Conservation (phyloP, 2,329 filamentous ascomycete genomes). For the Talaromyces islandicus region DNA sequence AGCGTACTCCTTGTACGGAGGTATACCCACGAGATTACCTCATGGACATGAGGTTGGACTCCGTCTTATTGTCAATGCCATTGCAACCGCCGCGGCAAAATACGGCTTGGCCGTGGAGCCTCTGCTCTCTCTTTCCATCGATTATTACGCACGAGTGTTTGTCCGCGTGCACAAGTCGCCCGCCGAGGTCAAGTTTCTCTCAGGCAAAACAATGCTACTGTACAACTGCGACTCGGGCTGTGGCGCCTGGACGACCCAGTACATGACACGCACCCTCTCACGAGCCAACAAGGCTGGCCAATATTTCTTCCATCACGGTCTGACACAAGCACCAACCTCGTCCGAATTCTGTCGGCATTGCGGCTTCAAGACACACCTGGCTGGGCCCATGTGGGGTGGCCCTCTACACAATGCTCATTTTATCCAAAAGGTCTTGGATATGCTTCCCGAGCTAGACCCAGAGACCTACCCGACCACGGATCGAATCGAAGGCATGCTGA, state of each 20-base stretch:
- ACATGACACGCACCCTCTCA: constrained; percentile 63
- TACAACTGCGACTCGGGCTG: constrained; percentile 90
- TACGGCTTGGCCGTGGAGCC: constrained; percentile 89
- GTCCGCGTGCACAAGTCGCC: constrained; percentile 74
- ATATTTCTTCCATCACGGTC: constrained; percentile 70
- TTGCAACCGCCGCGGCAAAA: constrained; percentile 72
- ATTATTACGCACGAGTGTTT: constrained; percentile 90
- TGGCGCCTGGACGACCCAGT: constrained; percentile 83
- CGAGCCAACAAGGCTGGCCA: constrained; percentile 64
- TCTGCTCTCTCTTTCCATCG: constrained; percentile 84
- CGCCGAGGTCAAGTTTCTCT: constrained; percentile 80
- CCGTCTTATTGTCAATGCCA: constrained; percentile 74
- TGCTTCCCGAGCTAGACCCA: constrained; percentile 61
- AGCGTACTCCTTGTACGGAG: constrained; percentile 87
- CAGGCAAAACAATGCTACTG: constrained; percentile 85
- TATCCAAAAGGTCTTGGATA: constrained; percentile 68
- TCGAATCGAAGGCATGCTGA: constrained; percentile 86
- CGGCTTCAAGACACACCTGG: constrained; percentile 76
- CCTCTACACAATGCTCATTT: constrained; percentile 80
- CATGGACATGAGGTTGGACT: constrained; percentile 87
- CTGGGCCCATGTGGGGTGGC: constrained; percentile 92
- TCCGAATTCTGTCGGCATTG: constrained; percentile 73
- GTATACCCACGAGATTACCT: constrained; percentile 74
- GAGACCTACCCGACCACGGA: constrained; percentile 71
- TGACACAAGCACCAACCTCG: constrained; percentile 64